Percentiles rank a stretch among this genome's conserved stretches.
phyloP scores from a whole-genome alignment of 768 basidiomycete species.

The Xerocomellus chrysenteron region DNA sequence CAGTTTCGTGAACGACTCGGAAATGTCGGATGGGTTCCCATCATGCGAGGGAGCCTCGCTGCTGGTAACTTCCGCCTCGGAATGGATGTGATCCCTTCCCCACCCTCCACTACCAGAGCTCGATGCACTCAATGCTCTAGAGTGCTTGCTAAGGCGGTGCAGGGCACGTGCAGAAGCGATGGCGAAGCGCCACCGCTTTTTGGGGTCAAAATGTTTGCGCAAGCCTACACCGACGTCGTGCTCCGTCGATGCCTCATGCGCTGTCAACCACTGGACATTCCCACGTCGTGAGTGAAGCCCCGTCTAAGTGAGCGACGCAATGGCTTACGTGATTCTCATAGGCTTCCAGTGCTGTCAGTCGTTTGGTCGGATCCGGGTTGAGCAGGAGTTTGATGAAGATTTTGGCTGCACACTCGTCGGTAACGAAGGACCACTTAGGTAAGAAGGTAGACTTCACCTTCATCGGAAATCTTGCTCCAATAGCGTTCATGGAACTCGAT shows the following conservation, averaged over 20 bases:
- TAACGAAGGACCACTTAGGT: background rate
- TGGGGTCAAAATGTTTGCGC: slow-evolving; percentile 80
- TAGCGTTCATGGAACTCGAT: slow-evolving; percentile 92
- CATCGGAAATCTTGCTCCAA: slow-evolving; percentile 84
- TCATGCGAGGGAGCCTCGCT: slow-evolving; percentile 38
- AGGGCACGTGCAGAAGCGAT: slow-evolving; percentile 52
- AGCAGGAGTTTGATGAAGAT: slow-evolving; percentile 74
- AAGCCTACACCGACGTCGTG: slow-evolving; percentile 73
- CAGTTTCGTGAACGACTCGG: slow-evolving; percentile 25
- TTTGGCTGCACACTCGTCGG: slow-evolving; percentile 56
- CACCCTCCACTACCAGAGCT: slow-evolving; percentile 36
- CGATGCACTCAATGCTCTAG: slow-evolving; percentile 27
- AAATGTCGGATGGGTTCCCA: slow-evolving; percentile 21
- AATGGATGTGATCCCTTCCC: slow-evolving; percentile 33
- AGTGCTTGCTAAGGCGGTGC: slow-evolving; percentile 29
- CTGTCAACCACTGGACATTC: slow-evolving; percentile 65
- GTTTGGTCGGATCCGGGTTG: slow-evolving; percentile 63
- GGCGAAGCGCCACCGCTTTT: slow-evolving; percentile 69
- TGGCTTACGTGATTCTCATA: slow-evolving; percentile 58
- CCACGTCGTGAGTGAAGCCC: background rate
- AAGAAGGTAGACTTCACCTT: slow-evolving; percentile 46
- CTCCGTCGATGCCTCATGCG: slow-evolving; percentile 60
- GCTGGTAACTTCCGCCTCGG: slow-evolving; percentile 28
- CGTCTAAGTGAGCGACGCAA: background rate
- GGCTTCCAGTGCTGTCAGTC: slow-evolving; percentile 76